Evolutionary conservation across 495 filamentous ascomycete genomes (phyloP), one percentile per base, ranked within the genome.

Genomic region (Xylaria telfairii): DNA sequence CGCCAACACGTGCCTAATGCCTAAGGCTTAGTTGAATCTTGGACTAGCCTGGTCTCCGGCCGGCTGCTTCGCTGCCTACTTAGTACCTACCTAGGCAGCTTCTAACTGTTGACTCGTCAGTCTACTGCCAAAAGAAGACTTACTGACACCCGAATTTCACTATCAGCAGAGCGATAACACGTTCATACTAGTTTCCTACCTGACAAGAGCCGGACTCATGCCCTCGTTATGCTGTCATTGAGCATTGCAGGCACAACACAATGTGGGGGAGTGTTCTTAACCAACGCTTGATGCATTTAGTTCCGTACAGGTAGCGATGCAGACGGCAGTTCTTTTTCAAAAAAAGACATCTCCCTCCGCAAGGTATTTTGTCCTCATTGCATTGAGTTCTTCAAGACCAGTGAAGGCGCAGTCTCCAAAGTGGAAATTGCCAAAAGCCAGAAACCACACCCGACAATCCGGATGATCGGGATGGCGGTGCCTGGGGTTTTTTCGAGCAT

Each of bases 1-100:
- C 62, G 46, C 19, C 1, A 4, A 65, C 62, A 65, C 44, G 46
- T 65, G 46, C 62, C 24, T 32, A 34, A n/a, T 46, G 19, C 56
- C 32, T 21, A 8, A n/a, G 53, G 53, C 53, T 37, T 59, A 8
- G 17, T 34, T 37, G 53, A 59, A 21, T 12, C 8, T 59, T 21
- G 19, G 19, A 19, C 56, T 37, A n/a, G 53, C 8, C 56, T 39
- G 32, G 8, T 32, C 15, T 59, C 6, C 17, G 32, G 8, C 19
- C 32, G 7, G 32, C 32, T 59, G 56, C 37, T 32, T 59, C 56
- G 56, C 17, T 59, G 30, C n/a, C 30, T 59, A 10, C 30, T 2
- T 39, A 5, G 56, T 21, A 21, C n/a, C n/a, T n/a, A n/a, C n/a
- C n/a, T n/a, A n/a, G n/a, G n/a, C n/a, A n/a, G 7, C 19, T 59